Conservation (phyloP, 2,329 filamentous ascomycete species). For the Cadophora luteo-olivacea region DNA sequence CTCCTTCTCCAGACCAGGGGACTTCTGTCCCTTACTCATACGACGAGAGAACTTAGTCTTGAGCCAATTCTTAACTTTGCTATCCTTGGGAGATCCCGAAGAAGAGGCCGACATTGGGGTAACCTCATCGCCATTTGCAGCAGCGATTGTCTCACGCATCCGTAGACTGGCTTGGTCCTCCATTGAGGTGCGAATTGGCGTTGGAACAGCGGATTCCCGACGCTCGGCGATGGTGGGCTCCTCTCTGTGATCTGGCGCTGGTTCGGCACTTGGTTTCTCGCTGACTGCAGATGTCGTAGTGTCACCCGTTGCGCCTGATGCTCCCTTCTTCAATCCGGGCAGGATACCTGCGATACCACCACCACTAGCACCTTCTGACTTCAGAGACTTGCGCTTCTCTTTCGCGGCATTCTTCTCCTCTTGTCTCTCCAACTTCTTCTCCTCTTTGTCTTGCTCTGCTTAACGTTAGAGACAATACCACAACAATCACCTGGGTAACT, state of each 20-base stretch:
- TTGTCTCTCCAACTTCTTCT: constrained; percentile 51
- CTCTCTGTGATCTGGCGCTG: constrained; percentile 12
- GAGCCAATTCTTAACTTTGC: constrained; percentile 56
- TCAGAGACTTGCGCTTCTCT: constrained; percentile 58
- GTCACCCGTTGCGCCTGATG: not conserved
- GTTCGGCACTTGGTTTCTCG: constrained; percentile 6
- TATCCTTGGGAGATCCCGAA: constrained; percentile 29
- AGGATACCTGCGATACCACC: constrained; percentile 1
- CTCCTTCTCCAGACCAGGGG: constrained; percentile 23
- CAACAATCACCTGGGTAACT: constrained; percentile 41
- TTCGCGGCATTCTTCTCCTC: constrained; percentile 59
- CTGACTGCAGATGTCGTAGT: not conserved
- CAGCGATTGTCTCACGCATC: constrained; percentile 34
- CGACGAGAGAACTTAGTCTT: constrained; percentile 58
- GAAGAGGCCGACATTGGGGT: constrained; percentile 33
- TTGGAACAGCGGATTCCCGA: constrained; percentile 28
- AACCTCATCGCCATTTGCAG: constrained; percentile 33
- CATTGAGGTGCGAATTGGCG: constrained; percentile 39
- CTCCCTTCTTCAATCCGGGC: constrained; percentile 15
- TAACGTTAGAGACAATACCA: constrained; percentile 32
- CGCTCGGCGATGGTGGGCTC: constrained; percentile 26
- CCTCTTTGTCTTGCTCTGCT: constrained; percentile 48
- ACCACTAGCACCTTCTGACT: constrained; percentile 39
- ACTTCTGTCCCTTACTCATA: constrained; percentile 36
- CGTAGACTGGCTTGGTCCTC: constrained; percentile 39